Evolutionary conservation across 768 basidiomycete genomes (phyloP), one percentile per base, ranked within the genome.

Genomic region (Hebeloma cylindrosporum): DNA sequence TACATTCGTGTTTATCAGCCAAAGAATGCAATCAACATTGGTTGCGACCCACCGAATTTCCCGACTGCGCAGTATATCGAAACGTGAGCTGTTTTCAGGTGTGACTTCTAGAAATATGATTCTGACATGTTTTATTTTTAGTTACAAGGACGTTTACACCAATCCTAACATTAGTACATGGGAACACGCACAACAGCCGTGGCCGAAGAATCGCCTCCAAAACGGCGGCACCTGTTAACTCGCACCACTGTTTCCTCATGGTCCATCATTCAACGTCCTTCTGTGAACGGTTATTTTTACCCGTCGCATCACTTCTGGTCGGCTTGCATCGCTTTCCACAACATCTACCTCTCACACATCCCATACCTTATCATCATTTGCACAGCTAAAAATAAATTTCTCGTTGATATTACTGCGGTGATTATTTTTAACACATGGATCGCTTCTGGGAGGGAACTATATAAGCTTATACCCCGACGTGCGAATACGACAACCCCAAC

Each of bases 1-100:
- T 93, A 85, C 64, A 79, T 94, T 40, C 79, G 92, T 22, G 85
- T 95, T 10, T 95, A 93, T 62, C 92, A 93, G 59, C 80, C 79
- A 7, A 70, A 75, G 55, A 62, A 78, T 49, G 60, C 72, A 28
- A 68, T 77, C 41, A 91, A 90, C 60, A 72, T 88, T 31, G 90
- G 91, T 5, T 93, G 91, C 58, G 83, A 87, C 57, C 91, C 91
- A 10, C 53, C 62, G 29, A 72, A 77, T 37, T 82, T 73, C 57
- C 91, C 93, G 1, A 94, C 93, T 0, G 65, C 72, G 30, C 67
- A 72, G 14, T 94, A 94, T 62, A 94, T 93, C 61, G 66, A 82
- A 36, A 57, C 56, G 74, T 62, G 14, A 32, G 50, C 45, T n/a
- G 22, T 29, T 17, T 44, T 40, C 7, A 17, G 10, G 34, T 28